A percentile compares a stretch with the other conserved stretches of the same genome.
Conservation (phyloP, 768 basidiomycete species). For the Hortiboletus campestris region DNA sequence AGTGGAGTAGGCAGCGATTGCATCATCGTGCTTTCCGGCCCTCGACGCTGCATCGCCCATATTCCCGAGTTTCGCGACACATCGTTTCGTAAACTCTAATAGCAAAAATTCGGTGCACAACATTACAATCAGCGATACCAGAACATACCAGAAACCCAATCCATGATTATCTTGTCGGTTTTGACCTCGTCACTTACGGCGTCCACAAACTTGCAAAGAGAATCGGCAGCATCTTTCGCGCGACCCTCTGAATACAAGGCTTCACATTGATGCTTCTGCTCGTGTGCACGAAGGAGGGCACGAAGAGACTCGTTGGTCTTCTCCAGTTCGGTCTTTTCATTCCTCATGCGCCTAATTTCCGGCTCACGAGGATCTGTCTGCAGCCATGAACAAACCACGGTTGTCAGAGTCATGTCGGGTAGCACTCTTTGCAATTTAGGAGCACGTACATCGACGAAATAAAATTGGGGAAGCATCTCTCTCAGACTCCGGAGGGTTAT, state of each 20-base stretch:
- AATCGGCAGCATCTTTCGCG: neutral
- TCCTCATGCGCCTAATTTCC: no score
- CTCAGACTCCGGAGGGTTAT: no score
- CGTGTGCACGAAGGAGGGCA: no score
- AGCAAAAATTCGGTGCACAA: neutral
- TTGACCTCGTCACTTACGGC: neutral
- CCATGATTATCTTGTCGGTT: neutral
- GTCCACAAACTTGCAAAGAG: neutral
- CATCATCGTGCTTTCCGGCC: neutral
- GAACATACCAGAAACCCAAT: neutral
- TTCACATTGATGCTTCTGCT: neutral
- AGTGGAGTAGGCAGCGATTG: neutral
- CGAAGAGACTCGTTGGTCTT: no score
- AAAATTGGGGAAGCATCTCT: no score
- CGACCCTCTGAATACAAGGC: neutral
- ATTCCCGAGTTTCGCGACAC: neutral
- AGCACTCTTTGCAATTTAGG: no score
- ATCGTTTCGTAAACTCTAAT: neutral
- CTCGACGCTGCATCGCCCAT: neutral
- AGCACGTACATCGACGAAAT: no score
- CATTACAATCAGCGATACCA: no score
- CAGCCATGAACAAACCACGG: no score
- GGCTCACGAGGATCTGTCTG: no score
- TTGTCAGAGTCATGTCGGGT: no score
- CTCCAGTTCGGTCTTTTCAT: no score